A percentile compares a stretch with the other conserved stretches of the same genome.
Conservation (phyloP, 345 rosid species). For the Zanthoxylum bungeanum region DNA sequence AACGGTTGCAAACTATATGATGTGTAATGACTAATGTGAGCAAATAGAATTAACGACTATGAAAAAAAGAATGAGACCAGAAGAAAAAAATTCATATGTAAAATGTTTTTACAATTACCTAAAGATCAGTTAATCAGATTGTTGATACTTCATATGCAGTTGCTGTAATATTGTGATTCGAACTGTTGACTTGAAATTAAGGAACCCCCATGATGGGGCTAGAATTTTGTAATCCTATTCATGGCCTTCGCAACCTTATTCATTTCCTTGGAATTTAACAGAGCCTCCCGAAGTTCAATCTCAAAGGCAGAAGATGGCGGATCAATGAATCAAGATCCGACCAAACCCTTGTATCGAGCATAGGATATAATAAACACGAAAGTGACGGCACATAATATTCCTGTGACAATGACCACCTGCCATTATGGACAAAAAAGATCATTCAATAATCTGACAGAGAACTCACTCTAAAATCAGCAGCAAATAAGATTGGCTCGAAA, state of each 20-base stretch:
- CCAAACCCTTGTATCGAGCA: constrained; percentile 83
- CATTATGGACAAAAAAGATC: background rate
- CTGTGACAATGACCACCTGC: constrained; percentile 67
- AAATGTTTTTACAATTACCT: constrained; percentile 3
- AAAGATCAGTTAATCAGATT: background rate
- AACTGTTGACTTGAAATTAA: constrained; percentile 2
- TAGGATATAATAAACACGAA: constrained; percentile 64
- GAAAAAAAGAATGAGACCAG: background rate
- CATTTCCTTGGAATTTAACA: background rate
- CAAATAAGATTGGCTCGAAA: background rate
- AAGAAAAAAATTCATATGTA: background rate
- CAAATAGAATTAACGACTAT: too few species aligned
- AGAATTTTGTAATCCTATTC: background rate
- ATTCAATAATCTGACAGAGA: background rate
- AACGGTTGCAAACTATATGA: background rate
- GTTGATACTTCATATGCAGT: background rate
- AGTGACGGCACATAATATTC: constrained; percentile 30
- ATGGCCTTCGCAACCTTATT: background rate
- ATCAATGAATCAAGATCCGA: constrained; percentile 58
- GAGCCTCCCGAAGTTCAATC: background rate
- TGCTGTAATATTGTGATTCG: background rate
- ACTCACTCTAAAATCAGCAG: background rate
- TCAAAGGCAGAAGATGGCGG: background rate
- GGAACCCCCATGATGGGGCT: background rate
- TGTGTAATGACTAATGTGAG: background rate